Percentiles rank a stretch among this genome's conserved stretches.
Conservation (phyloP, 805 yeast genomes). For the Barnettozyma sucrosica region DNA sequence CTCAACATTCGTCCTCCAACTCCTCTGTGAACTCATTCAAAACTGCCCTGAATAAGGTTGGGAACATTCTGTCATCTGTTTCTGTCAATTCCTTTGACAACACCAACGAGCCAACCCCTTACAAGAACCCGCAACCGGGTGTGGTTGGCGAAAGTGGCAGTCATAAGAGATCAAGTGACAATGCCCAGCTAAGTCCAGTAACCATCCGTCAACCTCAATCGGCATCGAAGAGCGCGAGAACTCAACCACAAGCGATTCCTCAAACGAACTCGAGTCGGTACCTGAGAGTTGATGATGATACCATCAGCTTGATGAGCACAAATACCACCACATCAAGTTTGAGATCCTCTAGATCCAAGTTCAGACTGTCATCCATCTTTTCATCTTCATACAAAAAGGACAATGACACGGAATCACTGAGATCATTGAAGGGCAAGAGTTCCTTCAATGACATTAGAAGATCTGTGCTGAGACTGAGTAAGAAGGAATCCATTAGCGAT, state of each 20-base stretch:
- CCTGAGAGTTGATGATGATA: conserved; percentile 15
- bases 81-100: conserved; percentile 19
- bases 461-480: conserved; percentile 23
- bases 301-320: conserved; percentile 15
- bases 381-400: conserved; percentile 15
- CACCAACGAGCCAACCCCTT: conserved; percentile 20
- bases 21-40: conserved; percentile 18
- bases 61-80: conserved; percentile 22
- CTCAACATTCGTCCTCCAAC: conserved; percentile 18
- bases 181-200: conserved; percentile 8
- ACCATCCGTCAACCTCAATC: conserved; percentile 7
- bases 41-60: conserved; percentile 20
- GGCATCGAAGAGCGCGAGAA: conserved; percentile 9
- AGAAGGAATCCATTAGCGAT: conserved; percentile 22
- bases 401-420: conserved; percentile 20
- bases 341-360: conserved; percentile 23
- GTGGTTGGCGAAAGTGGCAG: conserved; percentile 18
- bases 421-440: conserved; percentile 21
- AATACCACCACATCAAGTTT: conserved; percentile 16
- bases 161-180: conserved; percentile 9
- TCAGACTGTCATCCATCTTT: conserved; percentile 24
- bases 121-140: conserved; percentile 18
- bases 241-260: conserved; percentile 2
- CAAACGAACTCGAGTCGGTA: conserved; percentile 4
- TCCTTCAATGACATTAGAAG: conserved; percentile 28